A percentile compares a stretch with the other conserved stretches of the same genome.
Evolutionary conservation across 306 rosid species (phyloP).

Genomic region (Herpetospermum pedunculosum): DNA sequence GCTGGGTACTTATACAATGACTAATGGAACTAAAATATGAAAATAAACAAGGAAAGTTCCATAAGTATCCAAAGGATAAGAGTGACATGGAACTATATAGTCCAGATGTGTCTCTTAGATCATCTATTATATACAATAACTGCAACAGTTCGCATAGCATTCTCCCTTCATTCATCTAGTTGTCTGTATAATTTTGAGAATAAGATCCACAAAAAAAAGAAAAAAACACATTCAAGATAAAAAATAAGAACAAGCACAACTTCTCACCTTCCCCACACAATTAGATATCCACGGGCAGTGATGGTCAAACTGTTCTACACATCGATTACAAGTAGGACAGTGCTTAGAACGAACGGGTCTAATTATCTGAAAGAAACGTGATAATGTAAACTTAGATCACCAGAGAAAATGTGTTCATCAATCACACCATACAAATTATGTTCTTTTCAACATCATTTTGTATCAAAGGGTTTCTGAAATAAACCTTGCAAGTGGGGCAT

Average conservation of each 20-base stretch:
- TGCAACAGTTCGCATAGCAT: not conserved
- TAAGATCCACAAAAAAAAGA: not conserved
- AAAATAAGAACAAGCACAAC: slow-evolving; percentile 9
- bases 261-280: slow-evolving; percentile 88
- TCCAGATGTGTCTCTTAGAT: not conserved
- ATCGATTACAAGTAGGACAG: slow-evolving; percentile 83
- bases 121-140: not conserved
- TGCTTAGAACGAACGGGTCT: slow-evolving; percentile 94
- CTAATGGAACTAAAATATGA: not conserved
- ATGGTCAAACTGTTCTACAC: slow-evolving; percentile 96
- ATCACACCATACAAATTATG: not conserved
- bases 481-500: slow-evolving; percentile 97
- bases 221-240: not conserved
- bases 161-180: not conserved
- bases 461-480: slow-evolving; percentile 12
- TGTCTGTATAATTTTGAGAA: not conserved
- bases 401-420: not conserved
- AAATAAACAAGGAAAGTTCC: not conserved
- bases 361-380: slow-evolving; percentile 55
- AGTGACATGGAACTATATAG: not conserved
- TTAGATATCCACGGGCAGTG: slow-evolving; percentile 99
- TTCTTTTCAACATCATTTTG: not conserved
- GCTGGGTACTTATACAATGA: not conserved
- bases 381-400: slow-evolving; percentile 14
- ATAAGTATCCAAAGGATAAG: not conserved